phyloP scores from a whole-genome alignment of 805 yeast species.

The Wickerhamomyces rabaulensis region DNA sequence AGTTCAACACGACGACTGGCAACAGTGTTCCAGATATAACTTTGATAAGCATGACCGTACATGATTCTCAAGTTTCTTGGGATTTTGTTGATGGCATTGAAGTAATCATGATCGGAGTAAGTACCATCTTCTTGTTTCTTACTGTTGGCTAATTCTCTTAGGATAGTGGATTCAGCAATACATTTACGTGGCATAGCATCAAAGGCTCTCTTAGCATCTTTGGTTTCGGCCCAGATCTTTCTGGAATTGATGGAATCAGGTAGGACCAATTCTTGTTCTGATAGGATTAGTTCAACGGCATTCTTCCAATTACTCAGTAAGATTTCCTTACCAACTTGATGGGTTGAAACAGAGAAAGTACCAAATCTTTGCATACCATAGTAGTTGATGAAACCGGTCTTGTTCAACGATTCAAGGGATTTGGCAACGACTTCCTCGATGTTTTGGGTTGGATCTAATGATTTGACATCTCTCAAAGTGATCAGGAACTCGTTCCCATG shows the following conservation, averaged over 20 bases:
- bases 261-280: slow-evolving; percentile 79
- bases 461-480: slow-evolving; percentile 68
- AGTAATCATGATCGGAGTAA: slow-evolving; percentile 51
- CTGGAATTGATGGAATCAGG: slow-evolving; percentile 85
- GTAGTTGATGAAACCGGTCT: slow-evolving; percentile 84
- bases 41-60: slow-evolving; percentile 97
- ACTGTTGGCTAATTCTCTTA: slow-evolving; percentile 54
- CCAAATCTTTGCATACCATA: slow-evolving; percentile 99
- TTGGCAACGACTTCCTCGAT: slow-evolving; percentile 42
- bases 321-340: slow-evolving; percentile 70
- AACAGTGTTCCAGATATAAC: slow-evolving; percentile 88
- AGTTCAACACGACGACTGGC: slow-evolving; percentile 70
- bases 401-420: slow-evolving; percentile 53
- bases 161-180: slow-evolving; percentile 74
- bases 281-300: slow-evolving; percentile 72
- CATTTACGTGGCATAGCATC: slow-evolving; percentile 82
- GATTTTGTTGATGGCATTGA: slow-evolving; percentile 78
- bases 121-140: slow-evolving; percentile 40
- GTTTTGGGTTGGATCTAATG: slow-evolving; percentile 27
- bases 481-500: slow-evolving; percentile 86
- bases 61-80: slow-evolving; percentile 89
- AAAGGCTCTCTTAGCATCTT: slow-evolving; percentile 60
- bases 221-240: slow-evolving; percentile 70
- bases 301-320: slow-evolving; percentile 70
- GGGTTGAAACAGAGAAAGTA: slow-evolving; percentile 90